A percentile compares a stretch with the other conserved stretches of the same genome.
These are phyloP conservation scores for Verticillium tricorpus DNA, from an alignment of 2,329 filamentous ascomycete species.

Conservation along the genomic window DNA sequence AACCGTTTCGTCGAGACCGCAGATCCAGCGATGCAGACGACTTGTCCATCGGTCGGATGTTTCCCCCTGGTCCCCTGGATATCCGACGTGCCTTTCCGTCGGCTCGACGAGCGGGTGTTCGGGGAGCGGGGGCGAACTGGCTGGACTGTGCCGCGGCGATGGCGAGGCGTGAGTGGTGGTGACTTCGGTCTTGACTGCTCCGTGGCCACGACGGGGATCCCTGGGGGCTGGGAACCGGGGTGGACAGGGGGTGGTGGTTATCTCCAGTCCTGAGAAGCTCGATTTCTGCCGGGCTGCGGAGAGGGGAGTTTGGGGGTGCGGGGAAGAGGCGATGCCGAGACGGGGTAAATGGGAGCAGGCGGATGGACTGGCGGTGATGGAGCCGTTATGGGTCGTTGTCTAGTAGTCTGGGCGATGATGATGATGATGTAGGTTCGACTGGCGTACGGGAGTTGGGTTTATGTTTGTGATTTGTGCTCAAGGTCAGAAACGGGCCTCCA, in stretches of 20 bases:
- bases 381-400: neutral
- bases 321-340: neutral
- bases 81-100: neutral
- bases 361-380: neutral
- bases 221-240: neutral
- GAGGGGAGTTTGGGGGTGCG: neutral
- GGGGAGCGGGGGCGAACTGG: neutral
- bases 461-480: no score
- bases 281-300: conserved; percentile 2
- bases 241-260: neutral
- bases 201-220: conserved; percentile 5
- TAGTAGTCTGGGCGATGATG: neutral
- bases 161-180: neutral
- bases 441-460: neutral
- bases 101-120: neutral
- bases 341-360: conserved; percentile 2
- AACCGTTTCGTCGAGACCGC: no score
- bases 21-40: neutral
- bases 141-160: neutral
- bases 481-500: no score
- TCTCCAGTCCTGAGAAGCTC: neutral
- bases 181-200: conserved; percentile 5
- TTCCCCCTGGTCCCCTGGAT: neutral
- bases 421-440: neutral
- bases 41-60: neutral